Conservation (phyloP, 2,329 filamentous ascomycete species). For the Aureobasidium pullulans region DNA sequence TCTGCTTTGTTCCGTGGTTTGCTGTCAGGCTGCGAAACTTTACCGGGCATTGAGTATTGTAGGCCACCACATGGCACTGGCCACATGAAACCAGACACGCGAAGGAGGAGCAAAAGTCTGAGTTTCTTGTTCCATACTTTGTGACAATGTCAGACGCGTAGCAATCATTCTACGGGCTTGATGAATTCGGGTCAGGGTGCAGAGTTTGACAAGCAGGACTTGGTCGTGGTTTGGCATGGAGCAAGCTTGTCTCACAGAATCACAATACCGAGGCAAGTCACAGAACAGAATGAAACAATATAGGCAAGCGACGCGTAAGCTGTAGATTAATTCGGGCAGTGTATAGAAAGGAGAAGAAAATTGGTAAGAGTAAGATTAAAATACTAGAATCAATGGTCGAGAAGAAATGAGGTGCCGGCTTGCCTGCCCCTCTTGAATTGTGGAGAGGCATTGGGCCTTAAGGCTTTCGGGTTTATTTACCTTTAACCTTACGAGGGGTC, state of each 20-base stretch:
- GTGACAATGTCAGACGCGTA: not conserved
- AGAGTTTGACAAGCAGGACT: not conserved
- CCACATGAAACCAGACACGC: not conserved
- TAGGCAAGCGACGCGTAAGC: not conserved
- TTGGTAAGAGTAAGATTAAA: not conserved
- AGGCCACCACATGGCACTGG: not conserved
- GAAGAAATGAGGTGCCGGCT: constrained; percentile 1
- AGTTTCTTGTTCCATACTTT: not conserved
- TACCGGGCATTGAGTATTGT: not conserved
- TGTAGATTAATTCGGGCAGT: not conserved
- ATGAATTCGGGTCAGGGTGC: not conserved
- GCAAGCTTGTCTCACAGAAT: not conserved
- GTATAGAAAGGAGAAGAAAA: not conserved
- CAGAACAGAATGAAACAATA: not conserved
- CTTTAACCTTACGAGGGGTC: not conserved
- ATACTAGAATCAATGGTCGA: not conserved
- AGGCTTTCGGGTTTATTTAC: constrained; percentile 3
- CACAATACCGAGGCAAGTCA: not conserved
- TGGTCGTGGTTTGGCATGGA: not conserved
- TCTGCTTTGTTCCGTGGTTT: too few species aligned
- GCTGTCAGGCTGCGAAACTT: not conserved
- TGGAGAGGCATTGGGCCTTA: constrained; percentile 2
- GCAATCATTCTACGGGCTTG: not conserved
- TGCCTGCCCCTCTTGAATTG: not conserved
- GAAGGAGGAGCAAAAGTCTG: not conserved